Base-by-base conservation (phyloP, 75 land plant species). In the Gnetum montanum region DNA sequence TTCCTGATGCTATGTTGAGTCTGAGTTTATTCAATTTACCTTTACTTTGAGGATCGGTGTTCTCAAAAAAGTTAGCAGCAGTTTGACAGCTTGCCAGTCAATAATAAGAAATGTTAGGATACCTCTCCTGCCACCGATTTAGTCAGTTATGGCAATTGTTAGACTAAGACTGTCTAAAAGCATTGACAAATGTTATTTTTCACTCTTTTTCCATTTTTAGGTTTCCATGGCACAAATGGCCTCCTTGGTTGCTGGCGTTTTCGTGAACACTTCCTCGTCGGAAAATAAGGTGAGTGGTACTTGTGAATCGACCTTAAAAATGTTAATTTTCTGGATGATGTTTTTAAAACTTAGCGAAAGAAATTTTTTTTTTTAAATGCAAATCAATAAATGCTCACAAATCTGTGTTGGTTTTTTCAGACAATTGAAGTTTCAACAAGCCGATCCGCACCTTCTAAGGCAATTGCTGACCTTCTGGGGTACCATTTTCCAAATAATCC, bases 221-320 rank as follows among this genome's bases (percentile, higher is more conserved):
- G 90, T 90, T 4, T 66, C 98, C 0, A 85, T 70, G 57, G 66
- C 83, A 4, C 85, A 71, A 61, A 74, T 94, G 47, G 98, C 98
- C 12, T 58, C 74, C 11, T 50, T 94, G 31, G 98, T 94, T 48
- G 91, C 91, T 6, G 78, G 69, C 25, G 73, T 90, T 33, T 71
- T 94, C 63, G 63, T 83, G 6, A 85, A 90, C 49, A 80, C 84
- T 11, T 59, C 87, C 0, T 49, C 75, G 0, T 85, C 98, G 47
- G 98, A 94, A 54, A 83, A 94, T 43, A 94, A 94, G 88, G 98
- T 89, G 30, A n/a, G n/a, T n/a, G n/a, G n/a, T n/a, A n/a, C n/a
- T n/a, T n/a, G n/a, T n/a, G n/a, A 34, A 10, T 6, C 6, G 58
- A 24, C 28, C 25, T 33, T n/a, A n/a, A 13, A 11, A 51, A 13